phyloP scores from a whole-genome alignment of 2,329 filamentous ascomycete species.

The Colletotrichum neosansevieriae region DNA sequence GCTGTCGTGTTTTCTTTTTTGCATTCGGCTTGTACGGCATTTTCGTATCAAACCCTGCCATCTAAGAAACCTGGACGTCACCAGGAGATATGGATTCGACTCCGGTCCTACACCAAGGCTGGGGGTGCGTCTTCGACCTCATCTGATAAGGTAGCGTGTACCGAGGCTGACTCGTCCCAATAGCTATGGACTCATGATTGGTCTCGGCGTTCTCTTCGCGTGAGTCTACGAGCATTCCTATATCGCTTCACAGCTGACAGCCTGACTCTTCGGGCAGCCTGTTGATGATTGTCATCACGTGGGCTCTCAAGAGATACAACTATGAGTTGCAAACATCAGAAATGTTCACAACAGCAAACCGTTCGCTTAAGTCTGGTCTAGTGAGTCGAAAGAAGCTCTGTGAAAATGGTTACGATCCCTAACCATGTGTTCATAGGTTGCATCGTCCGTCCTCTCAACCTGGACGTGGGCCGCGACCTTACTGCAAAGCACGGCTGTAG shows the following conservation, averaged over 20 bases:
- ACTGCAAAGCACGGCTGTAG: constrained; percentile 83
- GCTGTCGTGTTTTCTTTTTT: too few relatives aligned
- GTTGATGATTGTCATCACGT: constrained; percentile 71
- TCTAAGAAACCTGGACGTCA: background rate
- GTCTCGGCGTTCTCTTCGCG: constrained; percentile 38
- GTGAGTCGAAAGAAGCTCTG: constrained; percentile 47
- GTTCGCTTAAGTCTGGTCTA: constrained; percentile 89
- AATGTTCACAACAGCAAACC: constrained; percentile 90
- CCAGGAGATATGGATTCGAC: constrained; percentile 34
- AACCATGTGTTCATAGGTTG: constrained; percentile 55
- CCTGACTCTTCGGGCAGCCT: background rate
- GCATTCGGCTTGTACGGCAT: background rate
- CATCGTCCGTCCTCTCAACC: constrained; percentile 89
- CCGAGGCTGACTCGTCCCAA: background rate
- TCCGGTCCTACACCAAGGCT: constrained; percentile 37
- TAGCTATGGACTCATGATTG: constrained; percentile 41
- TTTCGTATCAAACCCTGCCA: background rate
- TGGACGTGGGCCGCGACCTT: constrained; percentile 95
- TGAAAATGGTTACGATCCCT: too few relatives aligned
- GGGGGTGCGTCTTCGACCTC: constrained; percentile 28
- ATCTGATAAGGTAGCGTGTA: too few relatives aligned
- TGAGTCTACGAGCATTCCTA: background rate
- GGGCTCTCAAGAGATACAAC: constrained; percentile 72
- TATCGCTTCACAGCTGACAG: background rate
- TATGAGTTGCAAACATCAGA: constrained; percentile 87